phyloP scores from a whole-genome alignment of 352 stramenopile species.

The Phytophthora palmivora region DNA sequence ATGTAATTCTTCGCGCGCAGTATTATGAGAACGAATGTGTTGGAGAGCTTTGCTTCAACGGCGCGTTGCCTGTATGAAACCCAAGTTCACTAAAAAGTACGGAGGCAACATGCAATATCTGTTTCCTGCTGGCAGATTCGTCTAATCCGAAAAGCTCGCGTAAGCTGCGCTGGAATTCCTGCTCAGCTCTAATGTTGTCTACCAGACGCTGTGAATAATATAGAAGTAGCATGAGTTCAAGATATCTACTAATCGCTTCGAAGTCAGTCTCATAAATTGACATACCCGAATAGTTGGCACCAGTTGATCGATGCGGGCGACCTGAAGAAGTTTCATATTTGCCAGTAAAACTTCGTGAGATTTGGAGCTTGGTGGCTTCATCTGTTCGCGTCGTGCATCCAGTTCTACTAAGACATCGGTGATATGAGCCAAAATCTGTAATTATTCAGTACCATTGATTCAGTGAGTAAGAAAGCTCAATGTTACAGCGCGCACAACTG shows the following conservation, averaged over 20 bases:
- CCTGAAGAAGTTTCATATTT: conserved; percentile 53
- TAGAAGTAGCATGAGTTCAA: not conserved
- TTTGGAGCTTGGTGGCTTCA: conserved; percentile 54
- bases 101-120: conserved; percentile 39
- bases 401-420: conserved; percentile 55
- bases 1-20: not conserved
- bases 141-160: conserved; percentile 50
- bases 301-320: conserved; percentile 45
- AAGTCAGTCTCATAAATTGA: not conserved
- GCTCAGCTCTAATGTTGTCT: conserved; percentile 43
- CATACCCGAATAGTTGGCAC: conserved; percentile 41
- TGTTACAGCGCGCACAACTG: not conserved
- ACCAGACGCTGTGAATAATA: conserved; percentile 37
- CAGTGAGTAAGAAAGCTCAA: not conserved
- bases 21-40: not conserved
- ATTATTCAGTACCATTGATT: not conserved
- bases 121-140: conserved; percentile 32
- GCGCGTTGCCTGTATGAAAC: conserved; percentile 22
- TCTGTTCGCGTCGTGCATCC: conserved; percentile 51
- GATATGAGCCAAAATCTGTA: conserved; percentile 46
- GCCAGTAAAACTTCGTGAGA: conserved; percentile 42
- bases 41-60: not conserved
- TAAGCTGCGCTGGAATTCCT: conserved; percentile 39
- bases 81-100: conserved; percentile 36
- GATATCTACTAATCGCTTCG: not conserved